Percentiles rank a stretch among this genome's conserved stretches.
phyloP scores from a whole-genome alignment of 768 basidiomycete genomes.

The Mrakia frigida region DNA sequence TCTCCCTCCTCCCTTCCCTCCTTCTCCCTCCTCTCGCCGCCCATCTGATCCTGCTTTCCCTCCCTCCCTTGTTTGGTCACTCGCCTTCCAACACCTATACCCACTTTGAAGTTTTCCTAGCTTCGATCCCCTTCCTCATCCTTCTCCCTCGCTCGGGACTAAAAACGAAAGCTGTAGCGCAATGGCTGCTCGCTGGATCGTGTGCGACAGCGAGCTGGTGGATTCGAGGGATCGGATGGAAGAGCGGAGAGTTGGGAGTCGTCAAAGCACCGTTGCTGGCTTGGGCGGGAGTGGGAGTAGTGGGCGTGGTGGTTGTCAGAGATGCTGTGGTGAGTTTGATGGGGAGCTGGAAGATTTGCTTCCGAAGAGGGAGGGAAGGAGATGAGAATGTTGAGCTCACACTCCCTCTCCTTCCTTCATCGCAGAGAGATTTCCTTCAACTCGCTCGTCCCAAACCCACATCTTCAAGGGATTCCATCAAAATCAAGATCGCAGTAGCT shows the following conservation, averaged over 20 bases:
- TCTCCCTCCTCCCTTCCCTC: background rate
- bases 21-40: background rate
- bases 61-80: background rate
- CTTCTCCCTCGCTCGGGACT: background rate
- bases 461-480: background rate
- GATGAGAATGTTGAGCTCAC: too few species aligned
- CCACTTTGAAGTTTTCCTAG: background rate
- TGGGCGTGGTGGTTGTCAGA: background rate
- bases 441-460: background rate
- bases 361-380: too few species aligned
- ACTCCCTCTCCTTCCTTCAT: background rate
- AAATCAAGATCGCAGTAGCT: background rate
- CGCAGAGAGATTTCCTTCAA: background rate
- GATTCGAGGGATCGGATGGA: background rate
- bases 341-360: too few species aligned
- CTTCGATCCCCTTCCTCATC: background rate
- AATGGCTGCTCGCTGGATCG: background rate
- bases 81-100: background rate
- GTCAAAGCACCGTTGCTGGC: background rate
- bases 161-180: background rate
- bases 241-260: background rate
- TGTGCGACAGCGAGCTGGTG: background rate
- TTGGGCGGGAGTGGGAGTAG: background rate
- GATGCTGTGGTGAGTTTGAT: background rate
- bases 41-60: background rate